These are phyloP conservation scores for Moesziomyces sp. DNA, from an alignment of 1,284 basidiomycete species.

Conservation along the genomic window DNA sequence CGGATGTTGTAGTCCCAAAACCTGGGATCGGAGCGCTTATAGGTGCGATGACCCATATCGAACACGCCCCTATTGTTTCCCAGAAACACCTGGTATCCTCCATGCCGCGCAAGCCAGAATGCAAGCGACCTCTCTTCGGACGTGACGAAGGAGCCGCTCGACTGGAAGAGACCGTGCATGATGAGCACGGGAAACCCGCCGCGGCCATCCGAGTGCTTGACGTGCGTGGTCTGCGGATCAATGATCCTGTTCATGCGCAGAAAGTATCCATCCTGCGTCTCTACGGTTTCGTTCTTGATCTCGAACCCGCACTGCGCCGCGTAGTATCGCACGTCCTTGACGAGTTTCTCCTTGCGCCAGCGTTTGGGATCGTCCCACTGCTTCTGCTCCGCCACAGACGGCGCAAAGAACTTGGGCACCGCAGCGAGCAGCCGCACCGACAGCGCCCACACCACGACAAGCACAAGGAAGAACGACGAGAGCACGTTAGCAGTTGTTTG, in stretches of 20 bases:
- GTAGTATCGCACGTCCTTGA: conserved; percentile 74
- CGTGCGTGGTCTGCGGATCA: conserved; percentile 69
- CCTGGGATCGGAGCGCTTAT: conserved; percentile 71
- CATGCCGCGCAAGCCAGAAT: conserved; percentile 74
- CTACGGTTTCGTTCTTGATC: conserved; percentile 73
- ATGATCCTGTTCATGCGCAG: conserved; percentile 73
- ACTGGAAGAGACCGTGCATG: conserved; percentile 76
- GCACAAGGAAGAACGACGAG: conserved; percentile 71
- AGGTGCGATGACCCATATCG: conserved; percentile 74
- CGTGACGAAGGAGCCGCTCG: conserved; percentile 75
- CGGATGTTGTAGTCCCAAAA: conserved; percentile 77
- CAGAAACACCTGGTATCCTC: conserved; percentile 74
- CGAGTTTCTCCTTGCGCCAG: conserved; percentile 71
- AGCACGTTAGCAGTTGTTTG: conserved; percentile 71
- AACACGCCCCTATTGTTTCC: conserved; percentile 75
- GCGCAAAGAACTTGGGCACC: conserved; percentile 41
- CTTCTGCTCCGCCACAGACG: conserved; percentile 19
- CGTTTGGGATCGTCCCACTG: conserved; percentile 72
- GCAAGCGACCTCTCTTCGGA: conserved; percentile 75
- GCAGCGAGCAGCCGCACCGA: conserved; percentile 43
- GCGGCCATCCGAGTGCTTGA: conserved; percentile 69
- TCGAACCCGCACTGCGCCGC: conserved; percentile 73
- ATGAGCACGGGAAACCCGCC: conserved; percentile 74
- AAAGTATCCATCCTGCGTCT: conserved; percentile 74
- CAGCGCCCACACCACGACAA: conserved; percentile 69